phyloP scores from a whole-genome alignment of 1,284 basidiomycete genomes.

The Macrocybe sp. region DNA sequence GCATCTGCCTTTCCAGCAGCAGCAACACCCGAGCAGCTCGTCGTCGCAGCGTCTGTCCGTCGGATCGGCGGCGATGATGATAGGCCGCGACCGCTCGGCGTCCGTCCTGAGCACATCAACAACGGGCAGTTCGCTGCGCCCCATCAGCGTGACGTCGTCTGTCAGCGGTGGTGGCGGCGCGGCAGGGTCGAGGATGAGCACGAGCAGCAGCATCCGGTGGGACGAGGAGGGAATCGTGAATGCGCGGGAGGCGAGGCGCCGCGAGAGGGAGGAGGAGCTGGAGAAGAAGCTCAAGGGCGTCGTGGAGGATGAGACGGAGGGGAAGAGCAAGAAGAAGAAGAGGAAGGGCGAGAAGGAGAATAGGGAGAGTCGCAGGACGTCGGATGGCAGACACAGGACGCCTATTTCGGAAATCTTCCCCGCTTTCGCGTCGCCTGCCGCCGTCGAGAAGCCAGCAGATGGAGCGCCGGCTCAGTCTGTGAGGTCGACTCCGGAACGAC shows the following conservation, averaged over 20 bases:
- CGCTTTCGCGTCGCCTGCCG: slow-evolving; percentile 17
- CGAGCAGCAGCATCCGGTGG: slow-evolving; percentile 56
- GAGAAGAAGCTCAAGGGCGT: slow-evolving; percentile 18
- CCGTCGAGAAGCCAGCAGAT: slow-evolving; percentile 2
- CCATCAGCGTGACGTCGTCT: slow-evolving; percentile 49
- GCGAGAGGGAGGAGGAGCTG: slow-evolving; percentile 7
- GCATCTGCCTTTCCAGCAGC: background rate
- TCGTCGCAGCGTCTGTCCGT: slow-evolving; percentile 36
- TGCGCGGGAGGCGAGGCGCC: slow-evolving; percentile 29
- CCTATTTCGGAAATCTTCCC: slow-evolving; percentile 48
- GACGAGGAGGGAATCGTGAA: slow-evolving; percentile 58
- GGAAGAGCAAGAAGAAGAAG: slow-evolving; percentile 21
- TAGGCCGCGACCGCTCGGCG: slow-evolving; percentile 24
- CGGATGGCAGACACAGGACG: slow-evolving; percentile 42
- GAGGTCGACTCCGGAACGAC: slow-evolving; percentile 1
- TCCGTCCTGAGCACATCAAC: slow-evolving; percentile 41
- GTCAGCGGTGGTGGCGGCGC: slow-evolving; percentile 8
- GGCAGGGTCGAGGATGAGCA: slow-evolving; percentile 35
- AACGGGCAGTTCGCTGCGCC: slow-evolving; percentile 46
- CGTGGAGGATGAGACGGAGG: slow-evolving; percentile 26
- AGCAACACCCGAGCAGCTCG: slow-evolving; percentile 6
- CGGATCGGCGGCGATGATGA: slow-evolving; percentile 31
- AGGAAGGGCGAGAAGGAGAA: slow-evolving; percentile 18
- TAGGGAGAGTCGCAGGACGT: slow-evolving; percentile 23
- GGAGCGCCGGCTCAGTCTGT: background rate